Evolutionary conservation across 768 basidiomycete species (phyloP).

Genomic region (Calocera viscosa): DNA sequence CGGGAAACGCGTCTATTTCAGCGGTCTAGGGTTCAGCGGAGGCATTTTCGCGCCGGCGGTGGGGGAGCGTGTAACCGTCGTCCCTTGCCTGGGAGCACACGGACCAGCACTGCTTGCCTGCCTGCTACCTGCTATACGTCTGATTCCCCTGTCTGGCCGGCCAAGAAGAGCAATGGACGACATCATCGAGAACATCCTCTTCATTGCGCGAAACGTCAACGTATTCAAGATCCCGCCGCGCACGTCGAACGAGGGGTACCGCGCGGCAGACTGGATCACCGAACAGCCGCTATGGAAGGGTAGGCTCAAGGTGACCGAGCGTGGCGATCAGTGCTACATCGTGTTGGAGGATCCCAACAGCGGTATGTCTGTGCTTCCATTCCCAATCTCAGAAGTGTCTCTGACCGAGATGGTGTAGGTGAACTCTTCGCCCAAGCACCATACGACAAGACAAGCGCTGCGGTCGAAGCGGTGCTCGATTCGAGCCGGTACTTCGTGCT

Average conservation of each 20-base stretch:
- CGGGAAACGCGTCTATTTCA: neutral
- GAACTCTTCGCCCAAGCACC: constrained; percentile 77
- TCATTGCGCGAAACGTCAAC: constrained; percentile 85
- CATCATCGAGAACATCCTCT: constrained; percentile 80
- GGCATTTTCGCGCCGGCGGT: neutral
- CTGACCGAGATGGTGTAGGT: neutral
- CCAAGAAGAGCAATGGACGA: constrained; percentile 35
- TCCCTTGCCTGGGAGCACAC: too few relatives aligned
- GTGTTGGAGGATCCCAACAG: constrained; percentile 70
- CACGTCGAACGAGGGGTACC: constrained; percentile 76
- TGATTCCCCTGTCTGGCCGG: constrained; percentile 28
- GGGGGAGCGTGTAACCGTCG: too few relatives aligned
- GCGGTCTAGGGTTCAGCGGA: constrained; percentile 5
- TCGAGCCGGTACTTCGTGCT: constrained; percentile 92
- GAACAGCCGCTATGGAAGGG: constrained; percentile 82
- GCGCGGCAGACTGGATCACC: constrained; percentile 88
- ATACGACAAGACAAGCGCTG: constrained; percentile 65
- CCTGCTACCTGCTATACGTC: constrained; percentile 32
- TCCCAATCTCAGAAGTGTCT: constrained; percentile 15
- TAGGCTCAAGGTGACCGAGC: constrained; percentile 72
- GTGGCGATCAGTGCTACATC: constrained; percentile 50
- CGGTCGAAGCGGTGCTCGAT: constrained; percentile 90
- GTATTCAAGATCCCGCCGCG: constrained; percentile 87
- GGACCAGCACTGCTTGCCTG: constrained; percentile 10
- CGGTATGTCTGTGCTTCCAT: constrained; percentile 45